Evolutionary conservation across 2,329 filamentous ascomycete genomes (phyloP), one percentile per base, ranked within the genome.

Genomic region (Camptophora hylomeconis): DNA sequence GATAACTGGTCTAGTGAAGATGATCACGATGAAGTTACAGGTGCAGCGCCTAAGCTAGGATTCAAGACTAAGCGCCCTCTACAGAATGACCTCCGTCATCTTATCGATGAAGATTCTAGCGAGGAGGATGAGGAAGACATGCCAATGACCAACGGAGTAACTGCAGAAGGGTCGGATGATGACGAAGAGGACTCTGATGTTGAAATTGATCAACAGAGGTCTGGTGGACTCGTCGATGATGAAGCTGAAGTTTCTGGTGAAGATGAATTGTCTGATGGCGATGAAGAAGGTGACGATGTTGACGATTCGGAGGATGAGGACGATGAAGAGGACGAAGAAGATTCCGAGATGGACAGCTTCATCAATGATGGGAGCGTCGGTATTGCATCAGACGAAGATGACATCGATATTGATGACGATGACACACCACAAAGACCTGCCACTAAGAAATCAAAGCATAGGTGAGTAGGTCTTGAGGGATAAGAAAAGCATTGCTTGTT

Each of bases 91-190:
- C 33, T 44, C 2, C 30, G 39, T 13, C 34, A 42, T 16, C 36
- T 45, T 9, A 29, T 44, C 25, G 39, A 19, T n/a, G 32, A 22
- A 14, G 32, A 35, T 9, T 54, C 54, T 9, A 65, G 67, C 33
- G 65, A 68, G 18, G 62, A 68, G 4, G 66, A 71, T 3, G 67
- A 71, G 10, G 73, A 75, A 11, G 72, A 71, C 24, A 60, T 68
- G 44, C 62, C 64, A 3, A 55, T 65, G 17, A 58, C 63, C 13
- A 74, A 71, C 38, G 67, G 65, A 29, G 52, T 66, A 28, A 48
- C 52, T 20, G 51, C 56, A 8, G 52, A 53, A 12, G 56, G 60
- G 9, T 35, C 31, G 5, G 71, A 67, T 16, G 71, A 69, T 24
- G 75, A 71, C 5, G 71, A 76, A 23, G 72, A 74, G 13, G 53